Evolutionary conservation across 768 basidiomycete species (phyloP), one percentile per base, ranked within the genome.

Genomic region (Lactarius quietus): DNA sequence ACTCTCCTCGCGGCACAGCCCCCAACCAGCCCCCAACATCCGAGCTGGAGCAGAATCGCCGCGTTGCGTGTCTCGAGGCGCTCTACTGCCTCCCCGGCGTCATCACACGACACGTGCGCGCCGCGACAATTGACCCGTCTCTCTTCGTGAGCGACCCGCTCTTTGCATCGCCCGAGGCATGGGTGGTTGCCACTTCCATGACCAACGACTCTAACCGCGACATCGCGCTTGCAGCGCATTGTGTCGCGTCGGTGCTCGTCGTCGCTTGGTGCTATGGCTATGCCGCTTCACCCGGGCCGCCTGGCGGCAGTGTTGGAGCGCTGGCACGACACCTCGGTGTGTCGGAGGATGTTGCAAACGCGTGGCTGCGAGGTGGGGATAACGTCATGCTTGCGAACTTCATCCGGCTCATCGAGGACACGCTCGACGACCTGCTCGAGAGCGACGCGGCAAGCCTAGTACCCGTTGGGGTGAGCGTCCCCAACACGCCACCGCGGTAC

Each of bases 151-250:
- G 48, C 8, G 60, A 66, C 48, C 60, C 65, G 23, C 38, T 66
- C 14, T 62, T 66, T 31, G 45, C 56, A 28, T 66, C 65, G 0
- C 43, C 56, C 31, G 65, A 65, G 6, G 59, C 65, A 28, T 66
- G 65, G 60, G 8, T 45, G 12, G 60, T 51, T 9, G 60, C 65
- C 29, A 9, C 17, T 4, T 39, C 55, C 20, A 35, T 66, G 60
- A 18, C 48, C 15, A 51, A 36, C 9, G 60, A 62, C 23, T n/a
- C 33, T 9, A 57, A 61, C 20, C 45, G 20, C 23, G 56, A 66
- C 60, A 41, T 66, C 38, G 60, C 65, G 1, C 39, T 62, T 20
- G 20, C 65, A 3, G 65, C 54, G 28, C 60, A 66, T 26, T 65
- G 64, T 38, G 60, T 65, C 18, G 17, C 60, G 6, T 55, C 64